Evolutionary conservation across 2,329 filamentous ascomycete species (phyloP), one percentile per base, ranked within the genome.

Genomic region (Nothophoma quercina): DNA sequence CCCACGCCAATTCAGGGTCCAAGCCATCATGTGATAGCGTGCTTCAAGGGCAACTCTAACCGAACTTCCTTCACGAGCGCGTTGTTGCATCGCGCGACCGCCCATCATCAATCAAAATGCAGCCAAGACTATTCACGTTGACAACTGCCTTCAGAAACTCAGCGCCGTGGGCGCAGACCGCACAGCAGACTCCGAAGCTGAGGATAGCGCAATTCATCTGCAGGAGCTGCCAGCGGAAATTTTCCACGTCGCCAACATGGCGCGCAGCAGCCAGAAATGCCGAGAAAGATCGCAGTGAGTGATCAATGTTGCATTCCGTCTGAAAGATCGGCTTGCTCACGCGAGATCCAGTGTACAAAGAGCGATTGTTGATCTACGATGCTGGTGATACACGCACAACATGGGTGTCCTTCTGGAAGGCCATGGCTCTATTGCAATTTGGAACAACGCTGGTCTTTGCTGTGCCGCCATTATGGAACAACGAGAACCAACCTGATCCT

Each of bases 341-440:
- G 12, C 18, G 3, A 7, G 5, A 0, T 22, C 56, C 56, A 63
- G 58, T 70, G 67, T 64, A 68, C 63, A 39, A 60, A 39, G 55
- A 62, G 47, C 49, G 56, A 12, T 56, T 75, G 6, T 47, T 70
- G 35, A 74, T 75, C 21, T 75, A 75, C 46, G 64, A 74, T 59
- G 71, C 73, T 7, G 73, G 73, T 25, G 68, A 72, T 18, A 64
- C 67, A 9, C 70, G 72, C 29, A 71, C 69, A 7, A 62, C 69
- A 4, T 74, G 63, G 59, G 66, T 75, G 13, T 62, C 63, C 15
- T 72, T 73, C 44, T 72, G 69, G 67, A 75, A 75, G 56, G 66
- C 68, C 21, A 65, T 68, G 34, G 68, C 69, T 3, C 28, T 75
- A 23, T 56, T 74, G 21, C 66, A 75, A 23, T 75, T 73, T 22